phyloP scores from a whole-genome alignment of 257 asterid species.

The Solanum piurae region DNA sequence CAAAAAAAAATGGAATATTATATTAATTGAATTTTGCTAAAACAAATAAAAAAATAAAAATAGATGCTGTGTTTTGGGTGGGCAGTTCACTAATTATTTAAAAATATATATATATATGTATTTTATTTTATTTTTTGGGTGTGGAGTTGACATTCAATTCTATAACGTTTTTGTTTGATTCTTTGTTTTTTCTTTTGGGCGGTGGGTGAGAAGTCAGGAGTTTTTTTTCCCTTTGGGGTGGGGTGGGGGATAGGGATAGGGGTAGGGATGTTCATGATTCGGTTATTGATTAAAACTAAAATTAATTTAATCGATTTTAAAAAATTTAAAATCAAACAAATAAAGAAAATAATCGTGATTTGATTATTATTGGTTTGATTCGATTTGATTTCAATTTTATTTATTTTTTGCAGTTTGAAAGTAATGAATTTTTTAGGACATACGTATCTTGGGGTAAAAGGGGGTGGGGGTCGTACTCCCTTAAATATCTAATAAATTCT shows the following conservation, averaged over 20 bases:
- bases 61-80: background rate
- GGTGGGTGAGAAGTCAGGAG: background rate
- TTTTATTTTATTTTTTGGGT: background rate
- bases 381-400: too few relatives aligned
- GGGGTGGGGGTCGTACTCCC: background rate
- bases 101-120: background rate
- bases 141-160: background rate
- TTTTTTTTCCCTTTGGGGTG: background rate
- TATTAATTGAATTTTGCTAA: background rate
- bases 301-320: too few relatives aligned
- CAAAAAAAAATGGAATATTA: background rate
- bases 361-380: too few relatives aligned
- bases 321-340: too few relatives aligned
- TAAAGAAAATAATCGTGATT: too few relatives aligned
- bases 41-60: too few relatives aligned
- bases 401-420: too few relatives aligned
- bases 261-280: fast-evolving
- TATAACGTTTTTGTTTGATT: background rate
- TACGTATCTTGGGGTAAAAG: too few relatives aligned
- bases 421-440: too few relatives aligned
- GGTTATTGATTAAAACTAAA: too few relatives aligned
- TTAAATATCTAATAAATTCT: background rate
- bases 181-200: background rate
- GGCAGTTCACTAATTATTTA: background rate
- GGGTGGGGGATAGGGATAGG: too few relatives aligned